Base-by-base conservation (phyloP, 1,139 yeast genomes). In the Lodderomyces elongisporus region DNA sequence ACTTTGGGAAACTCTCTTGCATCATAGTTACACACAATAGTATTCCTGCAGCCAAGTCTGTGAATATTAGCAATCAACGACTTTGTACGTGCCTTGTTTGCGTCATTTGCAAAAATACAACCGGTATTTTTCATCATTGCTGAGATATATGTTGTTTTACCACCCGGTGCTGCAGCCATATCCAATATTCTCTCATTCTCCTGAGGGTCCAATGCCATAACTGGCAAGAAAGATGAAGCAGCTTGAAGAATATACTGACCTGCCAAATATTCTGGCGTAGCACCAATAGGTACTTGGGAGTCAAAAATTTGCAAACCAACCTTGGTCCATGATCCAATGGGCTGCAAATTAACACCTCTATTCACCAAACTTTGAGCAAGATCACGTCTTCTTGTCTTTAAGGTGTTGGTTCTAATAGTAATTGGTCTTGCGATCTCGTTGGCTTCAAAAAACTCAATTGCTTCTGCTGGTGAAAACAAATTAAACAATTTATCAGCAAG, bases 81-180 rank as follows among this genome's bases (percentile, higher is more conserved):
- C 66, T 91, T 91, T 31, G 97, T 89, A 66, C 99, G 81, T 18
- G 94, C 87, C 59, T 89, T 91, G 66, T 87, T 89, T 40, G 95
- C 84, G 66, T 93, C 99, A 60, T 93, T 93, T 36, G 99, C 99
- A 57, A 93, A 89, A 13, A 93, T 84, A 58, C 94, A 81, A 24
- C 99, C 99, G 3, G 98, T 91, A 59, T 91, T 93, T 57, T 93
- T 93, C 97, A 91, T 91, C 62, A 89, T 65, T 1, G 98, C 98
- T 27, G 96, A 80, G 38, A 93, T 80, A 55, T 88, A 91, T 2
- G 99, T 91, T 8, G 98, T 88, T 56, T 93, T 93, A 62, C 99
- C 99, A 67, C 99, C 99, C 46, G 99, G 99, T 14, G 99, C 97
- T 39, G 98, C 95, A 27, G 99, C 98, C 98, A 93, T 93, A 66